Base-by-base conservation (phyloP, 768 basidiomycete species). In the Auricularia sp. region DNA sequence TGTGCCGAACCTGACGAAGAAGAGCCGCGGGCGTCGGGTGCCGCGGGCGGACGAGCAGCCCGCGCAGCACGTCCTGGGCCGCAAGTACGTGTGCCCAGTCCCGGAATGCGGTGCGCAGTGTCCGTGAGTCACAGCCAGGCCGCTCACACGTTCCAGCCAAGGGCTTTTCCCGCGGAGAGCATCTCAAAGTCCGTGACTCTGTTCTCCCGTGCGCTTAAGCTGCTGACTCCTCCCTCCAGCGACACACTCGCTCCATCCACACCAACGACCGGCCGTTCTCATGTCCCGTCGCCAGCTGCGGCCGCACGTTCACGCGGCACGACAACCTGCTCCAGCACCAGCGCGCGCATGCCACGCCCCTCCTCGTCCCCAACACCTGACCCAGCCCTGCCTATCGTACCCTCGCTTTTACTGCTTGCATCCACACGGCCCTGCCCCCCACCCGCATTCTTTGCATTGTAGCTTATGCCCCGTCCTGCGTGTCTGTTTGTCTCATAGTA, bases 1-100 rank as follows among this genome's bases (percentile, higher is more conserved):
- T 13, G 87, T 90, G 51, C 88, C 89, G 42, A 87, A 89, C 73
- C 72, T 91, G 67, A 90, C 86, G 56, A 91, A 90, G 79, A 89
- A 88, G 77, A 88, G 86, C 69, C 84, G 89, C 63, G 89, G 89
- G 13, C 83, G 89, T 44, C 82, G 87, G 65, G 89, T 91, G 24
- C 89, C 89, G 24, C 24, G 56, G 4, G 56, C 56, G 24, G 56
- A 59, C 56, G 56, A 59, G 11, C 16, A 14, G 14, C 16, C 6
- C 16, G 56, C 29, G 29, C 29, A 6, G 56, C 14, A 29, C 21
- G 56, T 29, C 29, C 6, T 29, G 56, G 56, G 16, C 7, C 56
- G 56, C 56, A 59, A 59, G 56, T 59, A 59, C 56, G 34, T 59
- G 16, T 59, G 56, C 29, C 56, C 56, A 33, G 56, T 59, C 34